These are phyloP conservation scores for Ramaria sp. DNA, from an alignment of 768 basidiomycete species.

Conservation along the genomic window DNA sequence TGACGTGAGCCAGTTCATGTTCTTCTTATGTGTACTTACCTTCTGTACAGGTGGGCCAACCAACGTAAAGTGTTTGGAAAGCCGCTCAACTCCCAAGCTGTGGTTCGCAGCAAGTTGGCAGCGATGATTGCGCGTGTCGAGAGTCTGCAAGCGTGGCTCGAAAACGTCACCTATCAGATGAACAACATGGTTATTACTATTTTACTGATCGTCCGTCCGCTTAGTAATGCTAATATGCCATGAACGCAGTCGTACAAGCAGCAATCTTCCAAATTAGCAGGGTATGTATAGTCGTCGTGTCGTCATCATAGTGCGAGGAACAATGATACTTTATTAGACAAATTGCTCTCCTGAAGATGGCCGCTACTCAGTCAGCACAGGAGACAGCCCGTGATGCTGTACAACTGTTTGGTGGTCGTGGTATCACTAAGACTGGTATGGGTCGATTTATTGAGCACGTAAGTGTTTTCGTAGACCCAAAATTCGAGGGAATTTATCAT, in stretches of 20 bases:
- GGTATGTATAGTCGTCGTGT: slow-evolving; percentile 30
- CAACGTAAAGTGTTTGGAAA: slow-evolving; percentile 92
- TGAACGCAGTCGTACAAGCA: slow-evolving; percentile 49
- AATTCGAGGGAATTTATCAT: background rate
- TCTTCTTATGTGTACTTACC: background rate
- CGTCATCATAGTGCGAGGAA: background rate
- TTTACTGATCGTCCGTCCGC: slow-evolving; percentile 6
- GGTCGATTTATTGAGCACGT: slow-evolving; percentile 61
- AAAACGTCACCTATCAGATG: slow-evolving; percentile 84
- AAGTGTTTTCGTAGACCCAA: background rate
- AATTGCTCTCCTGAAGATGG: slow-evolving; percentile 74
- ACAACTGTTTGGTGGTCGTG: slow-evolving; percentile 80
- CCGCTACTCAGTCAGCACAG: slow-evolving; percentile 63
- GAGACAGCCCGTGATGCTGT: slow-evolving; percentile 78
- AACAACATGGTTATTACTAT: slow-evolving; percentile 50
- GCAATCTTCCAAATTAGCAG: slow-evolving; percentile 63
- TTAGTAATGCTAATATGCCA: slow-evolving; percentile 15
- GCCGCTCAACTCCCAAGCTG: slow-evolving; percentile 70
- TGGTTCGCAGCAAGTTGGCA: slow-evolving; percentile 82
- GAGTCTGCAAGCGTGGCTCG: slow-evolving; percentile 76
- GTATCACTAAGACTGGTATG: slow-evolving; percentile 76
- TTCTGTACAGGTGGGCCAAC: slow-evolving; percentile 53
- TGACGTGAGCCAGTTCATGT: slow-evolving; percentile 36
- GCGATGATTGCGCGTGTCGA: slow-evolving; percentile 82
- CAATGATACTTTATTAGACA: slow-evolving; percentile 22